Conservation (phyloP, 352 stramenopile species). For the Phytophthora sojae region DNA sequence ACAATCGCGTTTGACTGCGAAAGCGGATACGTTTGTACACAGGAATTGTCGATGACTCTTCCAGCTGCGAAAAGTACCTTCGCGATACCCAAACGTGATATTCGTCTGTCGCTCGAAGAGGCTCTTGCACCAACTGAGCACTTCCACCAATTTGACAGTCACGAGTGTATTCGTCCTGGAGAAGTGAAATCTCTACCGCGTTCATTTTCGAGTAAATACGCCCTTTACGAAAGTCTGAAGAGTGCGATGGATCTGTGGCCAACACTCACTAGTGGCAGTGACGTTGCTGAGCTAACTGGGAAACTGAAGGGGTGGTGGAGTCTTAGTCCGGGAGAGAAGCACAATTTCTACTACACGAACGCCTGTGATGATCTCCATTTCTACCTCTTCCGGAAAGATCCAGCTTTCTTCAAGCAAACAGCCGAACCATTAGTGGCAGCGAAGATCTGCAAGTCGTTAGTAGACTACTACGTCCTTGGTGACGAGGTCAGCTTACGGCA, state of each 20-base stretch:
- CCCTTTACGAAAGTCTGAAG: slow-evolving; percentile 46
- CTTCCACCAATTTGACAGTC: slow-evolving; percentile 49
- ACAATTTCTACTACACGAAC: slow-evolving; percentile 50
- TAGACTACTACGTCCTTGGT: slow-evolving; percentile 61
- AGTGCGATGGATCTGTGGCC: slow-evolving; percentile 46
- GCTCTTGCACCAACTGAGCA: slow-evolving; percentile 35
- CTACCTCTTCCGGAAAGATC: slow-evolving; percentile 66
- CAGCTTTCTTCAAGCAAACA: slow-evolving; percentile 49
- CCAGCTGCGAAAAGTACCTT: slow-evolving; percentile 4
- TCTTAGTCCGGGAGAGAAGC: slow-evolving; percentile 32
- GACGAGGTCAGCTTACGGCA: slow-evolving; percentile 34
- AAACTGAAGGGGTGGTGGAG: slow-evolving; percentile 48
- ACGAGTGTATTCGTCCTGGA: slow-evolving; percentile 39
- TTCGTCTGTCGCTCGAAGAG: slow-evolving; percentile 38
- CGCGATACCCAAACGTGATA: slow-evolving; percentile 34
- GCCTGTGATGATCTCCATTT: slow-evolving; percentile 62
- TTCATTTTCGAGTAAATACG: slow-evolving; percentile 46
- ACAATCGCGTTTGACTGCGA: slow-evolving; percentile 39
- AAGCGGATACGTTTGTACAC: slow-evolving; percentile 28
- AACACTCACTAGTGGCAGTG: slow-evolving; percentile 20
- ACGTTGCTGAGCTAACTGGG: slow-evolving; percentile 31
- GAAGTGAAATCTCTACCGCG: slow-evolving; percentile 33
- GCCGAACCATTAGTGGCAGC: slow-evolving; percentile 43
- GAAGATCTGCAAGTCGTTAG: slow-evolving; percentile 61
- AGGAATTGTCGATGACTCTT: slow-evolving; percentile 34